Evolutionary conservation across 345 rosid genomes (phyloP).

Genomic region (Pistacia atlantica): DNA sequence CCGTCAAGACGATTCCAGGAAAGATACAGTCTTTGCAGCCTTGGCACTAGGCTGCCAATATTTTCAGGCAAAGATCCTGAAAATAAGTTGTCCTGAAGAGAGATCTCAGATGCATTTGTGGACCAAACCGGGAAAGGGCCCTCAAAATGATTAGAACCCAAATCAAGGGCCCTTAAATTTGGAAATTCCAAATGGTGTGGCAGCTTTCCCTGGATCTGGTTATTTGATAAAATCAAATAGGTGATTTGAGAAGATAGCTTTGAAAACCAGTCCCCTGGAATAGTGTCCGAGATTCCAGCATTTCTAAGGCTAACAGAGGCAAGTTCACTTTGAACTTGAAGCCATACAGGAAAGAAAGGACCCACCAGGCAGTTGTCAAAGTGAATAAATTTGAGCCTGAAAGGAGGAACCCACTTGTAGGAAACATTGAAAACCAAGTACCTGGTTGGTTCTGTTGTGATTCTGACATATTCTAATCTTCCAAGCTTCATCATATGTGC

Average conservation of each 20-base stretch:
- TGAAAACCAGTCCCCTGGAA: conserved; percentile 43
- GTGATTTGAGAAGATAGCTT: conserved; percentile 37
- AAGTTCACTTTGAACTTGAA: conserved; percentile 53
- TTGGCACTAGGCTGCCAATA: conserved; percentile 45
- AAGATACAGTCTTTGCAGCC: conserved; percentile 37
- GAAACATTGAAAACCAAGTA: conserved; percentile 43
- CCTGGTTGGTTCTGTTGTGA: conserved; percentile 41
- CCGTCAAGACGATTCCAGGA: conserved; percentile 44
- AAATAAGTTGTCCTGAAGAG: conserved; percentile 46
- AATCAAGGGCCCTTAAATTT: conserved; percentile 34
- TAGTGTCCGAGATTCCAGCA: conserved; percentile 46
- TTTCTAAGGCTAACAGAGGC: conserved; percentile 40
- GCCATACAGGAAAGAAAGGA: conserved; percentile 64
- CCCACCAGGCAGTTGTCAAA: conserved; percentile 56
- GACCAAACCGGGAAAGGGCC: conserved; percentile 60
- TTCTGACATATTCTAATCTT: conserved; percentile 35
- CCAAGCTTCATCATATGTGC: conserved; percentile 44
- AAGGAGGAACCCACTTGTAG: conserved; percentile 59
- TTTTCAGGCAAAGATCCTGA: conserved; percentile 49
- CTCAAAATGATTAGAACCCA: conserved; percentile 48
- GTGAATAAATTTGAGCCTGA: conserved; percentile 43
- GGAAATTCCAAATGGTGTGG: conserved; percentile 38
- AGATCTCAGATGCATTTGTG: conserved; percentile 41
- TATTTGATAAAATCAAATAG: conserved; percentile 45
- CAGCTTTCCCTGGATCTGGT: conserved; percentile 44